A percentile compares a stretch with the other conserved stretches of the same genome.
Conservation (phyloP, 169 alveolate genomes). For the Amoebophrya sp. region DNA sequence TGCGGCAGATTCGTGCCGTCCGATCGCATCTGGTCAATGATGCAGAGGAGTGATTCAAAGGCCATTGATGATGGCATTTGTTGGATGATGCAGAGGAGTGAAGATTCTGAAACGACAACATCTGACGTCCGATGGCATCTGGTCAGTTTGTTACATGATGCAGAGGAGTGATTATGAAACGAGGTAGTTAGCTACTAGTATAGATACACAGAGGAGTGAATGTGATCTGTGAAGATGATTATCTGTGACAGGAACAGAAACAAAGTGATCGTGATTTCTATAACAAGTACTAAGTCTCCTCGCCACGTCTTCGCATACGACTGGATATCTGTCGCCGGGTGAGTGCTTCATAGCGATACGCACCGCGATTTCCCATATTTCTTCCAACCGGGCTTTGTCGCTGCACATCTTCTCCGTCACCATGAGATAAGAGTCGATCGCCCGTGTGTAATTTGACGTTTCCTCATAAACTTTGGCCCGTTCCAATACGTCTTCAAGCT, state of each 20-base stretch:
- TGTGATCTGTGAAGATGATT: too few species aligned
- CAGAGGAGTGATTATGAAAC: too few species aligned
- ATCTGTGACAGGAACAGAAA: not conserved
- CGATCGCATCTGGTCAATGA: not conserved
- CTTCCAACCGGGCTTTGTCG: constrained; percentile 61
- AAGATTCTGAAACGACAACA: too few species aligned
- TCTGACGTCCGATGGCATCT: too few species aligned
- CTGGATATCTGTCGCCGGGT: constrained; percentile 36
- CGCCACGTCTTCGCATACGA: constrained; percentile 37
- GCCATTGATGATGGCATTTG: too few species aligned
- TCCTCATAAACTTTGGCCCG: constrained; percentile 62
- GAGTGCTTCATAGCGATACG: constrained; percentile 66
- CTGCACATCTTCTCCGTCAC: constrained; percentile 59
- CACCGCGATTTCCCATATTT: constrained; percentile 73
- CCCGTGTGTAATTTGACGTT: constrained; percentile 65
- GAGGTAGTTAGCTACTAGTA: too few species aligned
- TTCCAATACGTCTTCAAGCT: not conserved
- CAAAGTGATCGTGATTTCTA: too few species aligned
- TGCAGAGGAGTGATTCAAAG: too few species aligned
- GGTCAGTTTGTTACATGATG: too few species aligned
- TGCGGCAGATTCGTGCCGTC: not conserved
- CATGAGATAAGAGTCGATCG: constrained; percentile 69
- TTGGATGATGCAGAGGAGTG: too few species aligned
- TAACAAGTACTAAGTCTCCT: not conserved
- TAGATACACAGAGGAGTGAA: too few species aligned